Evolutionary conservation across 2,329 filamentous ascomycete species (phyloP), one percentile per base, ranked within the genome.

Genomic region (Lachnellula hyalina): DNA sequence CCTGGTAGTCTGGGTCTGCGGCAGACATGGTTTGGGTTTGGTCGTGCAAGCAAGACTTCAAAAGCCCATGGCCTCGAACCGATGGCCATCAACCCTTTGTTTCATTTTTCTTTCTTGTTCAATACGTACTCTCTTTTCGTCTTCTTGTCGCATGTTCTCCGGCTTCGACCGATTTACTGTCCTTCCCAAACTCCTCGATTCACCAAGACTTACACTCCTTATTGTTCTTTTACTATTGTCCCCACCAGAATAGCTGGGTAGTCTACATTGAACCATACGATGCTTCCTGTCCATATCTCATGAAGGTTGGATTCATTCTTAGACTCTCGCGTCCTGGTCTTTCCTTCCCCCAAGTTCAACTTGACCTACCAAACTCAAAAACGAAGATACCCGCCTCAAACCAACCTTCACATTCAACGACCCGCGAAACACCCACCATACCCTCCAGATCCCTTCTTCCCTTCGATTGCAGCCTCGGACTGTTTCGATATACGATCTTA

Each of bases 11-110:
- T 32, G 32, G 52, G 52, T 56, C 32, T 48, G 53, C 17, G 35
- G 46, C 47, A 23, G 21, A 11, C 41, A 44, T 44, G 17, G 41
- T 21, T 21, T 19, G 28, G 46, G 19, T 21, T 23, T 59, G 47
- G 53, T 61, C 52, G 52, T 51, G 28, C 42, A 51, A 47, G 54
- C 28, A 32, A 32, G 28, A 51, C 57, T 51, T 55, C 19, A 52
- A 47, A 52, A 36, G 38, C 40, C 32, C 49, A 21, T 58, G 61
- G 58, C 47, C 60, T 44, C 55, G 42, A 56, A 42, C 57, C 38
- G 47, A 52, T 51, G 49, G 49, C 56, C 54, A 56, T 60, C 59
- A 63, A 57, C 63, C 58, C 52, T 57, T 50, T 28, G 61, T 65
- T 67, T 66, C 63, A 63, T 56, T 62, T 57, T 38, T 49, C 28